Conservation (phyloP, 2,329 filamentous ascomycete genomes). For the Elsinoe batatas region DNA sequence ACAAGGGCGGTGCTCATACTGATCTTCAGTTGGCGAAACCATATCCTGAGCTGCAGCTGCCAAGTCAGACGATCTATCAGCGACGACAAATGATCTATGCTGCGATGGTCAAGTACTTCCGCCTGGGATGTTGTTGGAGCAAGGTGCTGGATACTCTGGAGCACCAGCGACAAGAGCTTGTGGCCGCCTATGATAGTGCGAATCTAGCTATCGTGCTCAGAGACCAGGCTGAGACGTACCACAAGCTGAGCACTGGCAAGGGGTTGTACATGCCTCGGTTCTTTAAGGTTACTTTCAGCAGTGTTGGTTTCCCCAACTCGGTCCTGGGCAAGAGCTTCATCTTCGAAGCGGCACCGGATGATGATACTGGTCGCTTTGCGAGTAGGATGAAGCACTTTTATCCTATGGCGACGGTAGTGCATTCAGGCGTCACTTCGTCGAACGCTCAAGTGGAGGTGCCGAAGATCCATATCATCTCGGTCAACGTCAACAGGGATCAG, state of each 20-base stretch:
- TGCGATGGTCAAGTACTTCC: conserved; percentile 87
- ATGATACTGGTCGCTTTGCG: conserved; percentile 71
- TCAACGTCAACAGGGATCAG: conserved; percentile 75
- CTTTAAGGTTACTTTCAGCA: conserved; percentile 83
- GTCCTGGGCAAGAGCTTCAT: conserved; percentile 87
- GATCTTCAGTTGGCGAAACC: conserved; percentile 39
- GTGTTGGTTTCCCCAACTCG: conserved; percentile 72
- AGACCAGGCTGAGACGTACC: conserved; percentile 11
- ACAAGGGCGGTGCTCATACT: conserved; percentile 56
- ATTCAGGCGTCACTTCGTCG: conserved; percentile 11
- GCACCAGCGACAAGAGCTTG: conserved; percentile 41
- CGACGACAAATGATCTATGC: conserved; percentile 89
- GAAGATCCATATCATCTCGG: conserved; percentile 35
- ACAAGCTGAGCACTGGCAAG: conserved; percentile 53
- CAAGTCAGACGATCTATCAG: conserved; percentile 78
- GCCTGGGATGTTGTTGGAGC: conserved; percentile 90
- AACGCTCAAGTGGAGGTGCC: conserved; percentile 1
- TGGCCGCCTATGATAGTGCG: conserved; percentile 9
- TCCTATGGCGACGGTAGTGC: conserved; percentile 35
- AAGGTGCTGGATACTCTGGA: conserved; percentile 79
- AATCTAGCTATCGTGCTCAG: conserved; percentile 52
- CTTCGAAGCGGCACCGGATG: conserved; percentile 70
- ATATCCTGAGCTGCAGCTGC: conserved; percentile 58
- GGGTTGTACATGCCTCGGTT: conserved; percentile 77
- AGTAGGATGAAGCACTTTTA: conserved; percentile 89